Evolutionary conservation across 2,329 filamentous ascomycete species (phyloP).

Genomic region (Pleoardoris graminearum): DNA sequence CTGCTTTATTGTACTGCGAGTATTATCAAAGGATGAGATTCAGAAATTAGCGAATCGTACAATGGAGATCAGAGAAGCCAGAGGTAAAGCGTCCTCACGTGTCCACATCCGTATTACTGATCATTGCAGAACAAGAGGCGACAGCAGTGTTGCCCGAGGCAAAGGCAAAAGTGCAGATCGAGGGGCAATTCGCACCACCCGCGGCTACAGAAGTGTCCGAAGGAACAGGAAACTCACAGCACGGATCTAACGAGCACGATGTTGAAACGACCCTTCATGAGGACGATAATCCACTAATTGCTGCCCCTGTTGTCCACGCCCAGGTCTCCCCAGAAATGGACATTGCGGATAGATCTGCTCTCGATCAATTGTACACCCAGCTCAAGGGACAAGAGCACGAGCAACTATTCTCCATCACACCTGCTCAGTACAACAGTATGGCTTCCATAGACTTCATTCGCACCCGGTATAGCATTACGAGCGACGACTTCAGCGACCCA

Average conservation of each 20-base stretch:
- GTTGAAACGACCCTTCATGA: too few species aligned
- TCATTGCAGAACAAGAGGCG: background rate
- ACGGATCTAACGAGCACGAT: too few species aligned
- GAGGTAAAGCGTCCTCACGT: background rate
- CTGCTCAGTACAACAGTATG: slow-evolving; percentile 86
- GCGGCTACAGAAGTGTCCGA: too few species aligned
- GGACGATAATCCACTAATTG: too few species aligned
- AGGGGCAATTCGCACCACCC: too few species aligned
- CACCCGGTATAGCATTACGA: slow-evolving; percentile 52
- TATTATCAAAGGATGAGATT: slow-evolving; percentile 85
- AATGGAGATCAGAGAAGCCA: slow-evolving; percentile 68
- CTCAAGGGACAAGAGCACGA: slow-evolving; percentile 82
- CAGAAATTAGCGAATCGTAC: slow-evolving; percentile 83
- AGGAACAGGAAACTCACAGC: too few species aligned
- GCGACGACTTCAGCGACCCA: slow-evolving; percentile 48
- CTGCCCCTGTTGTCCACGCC: too few species aligned
- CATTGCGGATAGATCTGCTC: too few species aligned
- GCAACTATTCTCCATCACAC: slow-evolving; percentile 82
- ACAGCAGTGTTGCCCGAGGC: too few species aligned
- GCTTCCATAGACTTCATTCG: slow-evolving; percentile 73
- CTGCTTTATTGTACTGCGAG: slow-evolving; percentile 87
- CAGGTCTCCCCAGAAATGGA: too few species aligned
- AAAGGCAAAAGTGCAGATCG: too few species aligned
- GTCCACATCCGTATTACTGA: background rate
- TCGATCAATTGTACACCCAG: slow-evolving; percentile 49